Evolutionary conservation across 2,329 filamentous ascomycete genomes (phyloP).

Genomic region (Sordariomycetes sp.): DNA sequence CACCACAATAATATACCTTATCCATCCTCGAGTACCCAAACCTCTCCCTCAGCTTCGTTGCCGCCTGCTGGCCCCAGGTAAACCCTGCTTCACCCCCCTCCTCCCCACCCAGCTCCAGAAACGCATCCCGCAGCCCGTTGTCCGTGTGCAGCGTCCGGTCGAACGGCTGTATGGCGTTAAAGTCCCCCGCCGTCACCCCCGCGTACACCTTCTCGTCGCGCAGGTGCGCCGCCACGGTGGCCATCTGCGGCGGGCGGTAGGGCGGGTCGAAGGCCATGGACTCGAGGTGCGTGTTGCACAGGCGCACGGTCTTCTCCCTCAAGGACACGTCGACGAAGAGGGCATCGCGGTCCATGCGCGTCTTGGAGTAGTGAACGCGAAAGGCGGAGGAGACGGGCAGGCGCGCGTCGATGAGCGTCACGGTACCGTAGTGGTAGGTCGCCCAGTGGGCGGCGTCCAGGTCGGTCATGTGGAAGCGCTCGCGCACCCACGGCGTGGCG

Average conservation of each 20-base stretch:
- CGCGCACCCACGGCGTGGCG: slow-evolving; percentile 31
- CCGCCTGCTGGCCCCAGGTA: slow-evolving; percentile 47
- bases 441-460: slow-evolving; percentile 30
- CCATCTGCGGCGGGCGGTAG: slow-evolving; percentile 35
- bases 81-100: slow-evolving; percentile 42
- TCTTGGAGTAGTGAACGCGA: slow-evolving; percentile 36
- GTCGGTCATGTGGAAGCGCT: slow-evolving; percentile 37
- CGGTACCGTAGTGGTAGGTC: slow-evolving; percentile 37
- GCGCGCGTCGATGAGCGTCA: slow-evolving; percentile 36
- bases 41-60: slow-evolving; percentile 22
- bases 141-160: slow-evolving; percentile 35
- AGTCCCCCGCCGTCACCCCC: slow-evolving; percentile 39
- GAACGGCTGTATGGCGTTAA: slow-evolving; percentile 47
- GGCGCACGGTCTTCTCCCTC: slow-evolving; percentile 22
- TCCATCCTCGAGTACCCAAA: slow-evolving; percentile 45
- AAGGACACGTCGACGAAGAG: slow-evolving; percentile 40
- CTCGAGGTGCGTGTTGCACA: slow-evolving; percentile 49
- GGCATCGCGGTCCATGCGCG: slow-evolving; percentile 39
- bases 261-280: slow-evolving; percentile 37
- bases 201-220: slow-evolving; percentile 23
- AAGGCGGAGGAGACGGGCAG: slow-evolving; percentile 33
- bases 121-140: slow-evolving; percentile 39
- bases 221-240: slow-evolving; percentile 30
- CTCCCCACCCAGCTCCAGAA: slow-evolving; percentile 35
- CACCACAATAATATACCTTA: slow-evolving; percentile 35